Evolutionary conservation across 2,329 filamentous ascomycete genomes (phyloP).

Genomic region (Macrophomina tecta): DNA sequence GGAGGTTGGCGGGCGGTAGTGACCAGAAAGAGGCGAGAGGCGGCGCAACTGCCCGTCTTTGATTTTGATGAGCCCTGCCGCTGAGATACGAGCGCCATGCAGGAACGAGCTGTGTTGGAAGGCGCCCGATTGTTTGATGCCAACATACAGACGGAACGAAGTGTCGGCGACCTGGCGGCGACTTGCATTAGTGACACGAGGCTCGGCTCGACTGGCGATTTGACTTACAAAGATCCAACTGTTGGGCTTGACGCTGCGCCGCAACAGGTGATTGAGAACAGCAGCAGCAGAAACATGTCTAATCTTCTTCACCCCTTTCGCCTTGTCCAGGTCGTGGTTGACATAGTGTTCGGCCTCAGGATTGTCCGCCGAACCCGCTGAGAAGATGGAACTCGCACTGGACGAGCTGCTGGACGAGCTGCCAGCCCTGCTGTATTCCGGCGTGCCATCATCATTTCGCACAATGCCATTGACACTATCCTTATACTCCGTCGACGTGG

Average conservation of each 20-base stretch:
- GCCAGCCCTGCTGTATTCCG: slow-evolving; percentile 44
- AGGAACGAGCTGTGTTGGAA: slow-evolving; percentile 94
- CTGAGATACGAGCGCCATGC: slow-evolving; percentile 78
- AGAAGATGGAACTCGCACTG: slow-evolving; percentile 42
- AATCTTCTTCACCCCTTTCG: slow-evolving; percentile 65
- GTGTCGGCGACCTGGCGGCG: slow-evolving; percentile 71
- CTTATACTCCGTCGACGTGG: slow-evolving; percentile 75
- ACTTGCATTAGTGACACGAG: background rate
- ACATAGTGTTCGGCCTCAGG: slow-evolving; percentile 69
- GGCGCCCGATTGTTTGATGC: slow-evolving; percentile 85
- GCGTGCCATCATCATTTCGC: slow-evolving; percentile 48
- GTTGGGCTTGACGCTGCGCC: slow-evolving; percentile 80
- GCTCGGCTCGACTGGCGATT: background rate
- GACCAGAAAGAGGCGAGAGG: slow-evolving; percentile 72
- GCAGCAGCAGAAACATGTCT: slow-evolving; percentile 73
- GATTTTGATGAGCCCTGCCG: slow-evolving; percentile 85
- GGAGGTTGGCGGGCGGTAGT: slow-evolving; percentile 82
- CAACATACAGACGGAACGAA: slow-evolving; percentile 82
- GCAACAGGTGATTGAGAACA: slow-evolving; percentile 78
- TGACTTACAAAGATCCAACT: slow-evolving; percentile 83
- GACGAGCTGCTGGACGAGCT: slow-evolving; percentile 35
- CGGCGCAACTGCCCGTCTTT: slow-evolving; percentile 78
- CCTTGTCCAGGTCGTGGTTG: slow-evolving; percentile 66
- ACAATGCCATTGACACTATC: slow-evolving; percentile 75
- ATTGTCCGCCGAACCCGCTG: slow-evolving; percentile 57